Evolutionary conservation across 75 land plant genomes (phyloP).

Genomic region (Isoetes taiwanensis): DNA sequence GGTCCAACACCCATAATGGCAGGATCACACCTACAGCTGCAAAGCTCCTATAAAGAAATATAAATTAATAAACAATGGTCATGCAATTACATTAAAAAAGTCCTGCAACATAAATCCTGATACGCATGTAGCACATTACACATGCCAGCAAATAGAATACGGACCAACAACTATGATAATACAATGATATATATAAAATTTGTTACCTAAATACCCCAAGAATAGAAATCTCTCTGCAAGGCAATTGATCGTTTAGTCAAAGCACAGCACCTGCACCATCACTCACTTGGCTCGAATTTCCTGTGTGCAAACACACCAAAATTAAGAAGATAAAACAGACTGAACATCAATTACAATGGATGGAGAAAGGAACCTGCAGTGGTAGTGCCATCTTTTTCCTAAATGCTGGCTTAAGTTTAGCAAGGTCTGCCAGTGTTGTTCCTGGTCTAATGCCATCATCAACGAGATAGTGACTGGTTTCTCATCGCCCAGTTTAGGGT

Average conservation of each 20-base stretch:
- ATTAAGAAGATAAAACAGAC: too few relatives aligned
- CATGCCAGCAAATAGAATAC: neutral
- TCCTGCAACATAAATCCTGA: neutral
- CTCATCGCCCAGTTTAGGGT: conserved; percentile 84
- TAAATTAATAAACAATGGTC: neutral
- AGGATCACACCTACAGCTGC: conserved; percentile 87
- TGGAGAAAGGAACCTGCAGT: conserved; percentile 86
- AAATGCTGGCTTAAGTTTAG: conserved; percentile 76
- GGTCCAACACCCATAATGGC: conserved; percentile 94
- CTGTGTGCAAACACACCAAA: conserved; percentile 17
- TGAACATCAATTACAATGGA: too few relatives aligned
- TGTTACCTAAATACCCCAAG: conserved; percentile 86
- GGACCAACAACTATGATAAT: too few relatives aligned
- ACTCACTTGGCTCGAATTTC: conserved; percentile 91
- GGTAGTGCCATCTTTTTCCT: conserved; percentile 74
- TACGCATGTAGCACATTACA: neutral
- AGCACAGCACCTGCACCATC: conserved; percentile 98
- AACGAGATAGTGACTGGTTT: conserved; percentile 55
- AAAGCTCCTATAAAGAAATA: conserved; percentile 54
- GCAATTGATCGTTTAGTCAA: conserved; percentile 78
- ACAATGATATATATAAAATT: too few relatives aligned
- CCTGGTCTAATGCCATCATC: conserved; percentile 93
- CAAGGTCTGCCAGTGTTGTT: conserved; percentile 46
- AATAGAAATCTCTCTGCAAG: conserved; percentile 53
- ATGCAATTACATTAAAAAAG: conserved; percentile 2